A percentile compares a stretch with the other conserved stretches of the same genome.
phyloP scores from a whole-genome alignment of 257 asterid species.

The Marsdenia floribunda region DNA sequence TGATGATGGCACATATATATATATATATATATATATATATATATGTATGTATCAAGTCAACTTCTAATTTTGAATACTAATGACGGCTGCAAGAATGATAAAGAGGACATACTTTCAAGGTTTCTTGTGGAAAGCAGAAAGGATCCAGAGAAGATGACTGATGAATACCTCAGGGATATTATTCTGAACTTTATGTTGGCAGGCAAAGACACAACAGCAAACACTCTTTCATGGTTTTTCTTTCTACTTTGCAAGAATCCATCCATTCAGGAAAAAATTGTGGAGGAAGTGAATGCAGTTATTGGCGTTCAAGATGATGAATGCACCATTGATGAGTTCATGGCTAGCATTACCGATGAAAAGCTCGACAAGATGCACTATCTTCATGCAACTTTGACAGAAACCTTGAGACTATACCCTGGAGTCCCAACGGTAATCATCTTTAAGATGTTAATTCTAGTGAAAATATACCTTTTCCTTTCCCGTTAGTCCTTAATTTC shows the following conservation, averaged over 20 bases:
- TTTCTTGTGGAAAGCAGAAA: constrained; percentile 56
- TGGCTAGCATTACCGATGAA: constrained; percentile 44
- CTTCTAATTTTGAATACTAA: background rate
- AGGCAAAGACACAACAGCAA: constrained; percentile 70
- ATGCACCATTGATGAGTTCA: constrained; percentile 28
- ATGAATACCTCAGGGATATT: constrained; percentile 57
- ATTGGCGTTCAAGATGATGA: constrained; percentile 14
- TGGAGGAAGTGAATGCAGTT: constrained; percentile 31
- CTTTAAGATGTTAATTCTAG: too few species aligned
- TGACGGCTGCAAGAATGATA: constrained; percentile 42
- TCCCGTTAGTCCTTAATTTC: background rate
- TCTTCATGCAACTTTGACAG: constrained; percentile 64
- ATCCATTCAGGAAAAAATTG: constrained; percentile 45
- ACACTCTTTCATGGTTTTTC: constrained; percentile 74
- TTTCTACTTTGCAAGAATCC: constrained; percentile 61
- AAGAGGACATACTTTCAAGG: constrained; percentile 69
- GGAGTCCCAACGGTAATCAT: constrained; percentile 59
- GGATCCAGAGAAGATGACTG: constrained; percentile 52
- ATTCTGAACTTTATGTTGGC: constrained; percentile 66
- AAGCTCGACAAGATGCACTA: constrained; percentile 63
- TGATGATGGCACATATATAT: background rate
- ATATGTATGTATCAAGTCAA: too few species aligned
- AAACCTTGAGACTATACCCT: constrained; percentile 73
- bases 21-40: too few species aligned
- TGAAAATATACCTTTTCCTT: too few species aligned